phyloP scores from a whole-genome alignment of 140 eudicot species.

The Stevia rebaudiana region DNA sequence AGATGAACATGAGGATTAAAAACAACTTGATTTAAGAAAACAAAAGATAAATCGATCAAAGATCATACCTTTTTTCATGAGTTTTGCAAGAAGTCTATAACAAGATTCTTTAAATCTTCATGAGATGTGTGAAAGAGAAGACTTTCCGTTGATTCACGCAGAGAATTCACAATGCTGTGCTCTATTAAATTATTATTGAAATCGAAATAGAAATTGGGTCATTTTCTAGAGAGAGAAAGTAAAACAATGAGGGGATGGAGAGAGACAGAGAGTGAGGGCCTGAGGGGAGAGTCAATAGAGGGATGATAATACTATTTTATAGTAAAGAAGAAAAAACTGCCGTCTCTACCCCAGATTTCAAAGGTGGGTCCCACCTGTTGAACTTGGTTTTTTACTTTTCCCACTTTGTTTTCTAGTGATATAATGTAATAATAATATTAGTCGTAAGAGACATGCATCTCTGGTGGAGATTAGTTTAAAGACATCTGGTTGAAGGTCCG shows the following conservation, averaged over 20 bases:
- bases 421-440: too few relatives aligned
- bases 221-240: constrained; percentile 29
- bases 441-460: too few relatives aligned
- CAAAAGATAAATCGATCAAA: constrained; percentile 18
- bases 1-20: constrained; percentile 17
- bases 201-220: neutral
- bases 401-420: neutral
- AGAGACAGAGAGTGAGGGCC: too few relatives aligned
- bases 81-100: constrained; percentile 30
- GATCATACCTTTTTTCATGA: constrained; percentile 38
- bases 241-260: constrained; percentile 7
- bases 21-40: constrained; percentile 16
- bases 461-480: too few relatives aligned
- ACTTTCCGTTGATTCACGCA: constrained; percentile 34
- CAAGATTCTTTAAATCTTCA: constrained; percentile 43
- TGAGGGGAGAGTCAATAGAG: neutral
- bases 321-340: constrained; percentile 43
- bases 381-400: constrained; percentile 18
- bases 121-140: constrained; percentile 60
- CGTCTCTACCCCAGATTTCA: constrained; percentile 57
- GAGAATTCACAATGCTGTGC: constrained; percentile 33
- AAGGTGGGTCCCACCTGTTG: constrained; percentile 45
- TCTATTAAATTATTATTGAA: neutral
- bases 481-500: too few relatives aligned
- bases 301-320: neutral